Base-by-base conservation (phyloP, 805 yeast species). In the Kuraishia capsulata region DNA sequence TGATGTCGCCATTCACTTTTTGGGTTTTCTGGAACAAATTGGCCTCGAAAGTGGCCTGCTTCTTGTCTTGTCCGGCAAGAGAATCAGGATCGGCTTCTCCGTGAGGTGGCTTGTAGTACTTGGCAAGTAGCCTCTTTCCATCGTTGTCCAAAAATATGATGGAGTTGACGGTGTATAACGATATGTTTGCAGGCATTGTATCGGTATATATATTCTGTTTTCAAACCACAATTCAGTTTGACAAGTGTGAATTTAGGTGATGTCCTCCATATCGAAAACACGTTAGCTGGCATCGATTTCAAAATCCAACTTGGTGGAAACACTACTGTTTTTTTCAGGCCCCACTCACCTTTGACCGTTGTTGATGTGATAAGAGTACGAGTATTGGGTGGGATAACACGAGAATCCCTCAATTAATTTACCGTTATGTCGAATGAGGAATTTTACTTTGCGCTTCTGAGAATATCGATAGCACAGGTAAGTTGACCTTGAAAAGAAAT, bases 131-230 rank as follows among this genome's bases (percentile, higher is more conserved):
- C 49, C 97, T 68, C 40, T 77, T 71, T 13, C 95, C 96, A 40
- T 80, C 81, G 49, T 67, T 74, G 58, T 89, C 97, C 47, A 92
- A 73, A 47, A 92, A 73, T 48, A 90, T 61, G 33, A 83, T 68
- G 3, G 96, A 92, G 30, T 82, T 72, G 37, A 90, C 78, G 5
- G 96, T 70, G 65, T 90, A 89, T 42, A 92, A 69, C 6, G 94
- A 80, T 24, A 54, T 53, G 37, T 56, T 50, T 21, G 54, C 42
- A 8, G 10, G 51, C 43, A 59, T 56, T 51, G 26, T 11, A n/a
- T n/a, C n/a, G n/a, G n/a, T n/a, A n/a, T 25, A 18, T 41, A 33
- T 5, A 16, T 50, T 36, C 28, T 34, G 40, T 30, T 33, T 39
- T 40, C 16, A n/a, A n/a, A n/a, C n/a, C n/a, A n/a, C 16, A 19